These are phyloP conservation scores for Yamadazyma laniorum DNA, from an alignment of 805 yeast species.

Conservation along the genomic window DNA sequence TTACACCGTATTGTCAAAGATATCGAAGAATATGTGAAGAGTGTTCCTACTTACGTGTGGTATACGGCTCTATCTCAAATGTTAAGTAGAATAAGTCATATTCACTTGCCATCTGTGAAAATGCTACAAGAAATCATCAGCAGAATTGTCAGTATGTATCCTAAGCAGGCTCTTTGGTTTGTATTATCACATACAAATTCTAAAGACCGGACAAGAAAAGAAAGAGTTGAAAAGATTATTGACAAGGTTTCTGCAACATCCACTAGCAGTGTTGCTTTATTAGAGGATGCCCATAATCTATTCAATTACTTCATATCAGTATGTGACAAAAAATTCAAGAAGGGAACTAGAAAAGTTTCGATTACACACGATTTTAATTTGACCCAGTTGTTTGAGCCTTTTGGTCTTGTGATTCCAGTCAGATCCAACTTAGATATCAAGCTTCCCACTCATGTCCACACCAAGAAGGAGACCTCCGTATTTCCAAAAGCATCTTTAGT, in stretches of 20 bases:
- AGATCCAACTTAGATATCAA: slow-evolving; percentile 65
- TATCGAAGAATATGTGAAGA: slow-evolving; percentile 42
- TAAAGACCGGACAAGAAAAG: slow-evolving; percentile 28
- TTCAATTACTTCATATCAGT: slow-evolving; percentile 44
- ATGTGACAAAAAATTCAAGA: slow-evolving; percentile 40
- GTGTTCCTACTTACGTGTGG: slow-evolving; percentile 59
- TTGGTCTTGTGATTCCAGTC: slow-evolving; percentile 68
- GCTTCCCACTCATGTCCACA: slow-evolving; percentile 52
- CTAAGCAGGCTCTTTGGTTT: slow-evolving; percentile 84
- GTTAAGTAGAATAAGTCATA: slow-evolving; percentile 72
- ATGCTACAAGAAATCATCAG: slow-evolving; percentile 58
- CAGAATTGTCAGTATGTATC: slow-evolving; percentile 61
- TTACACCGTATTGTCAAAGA: slow-evolving; percentile 49
- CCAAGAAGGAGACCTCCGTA: slow-evolving; percentile 41
- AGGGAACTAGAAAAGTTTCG: slow-evolving; percentile 31
- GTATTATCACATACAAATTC: slow-evolving; percentile 71
- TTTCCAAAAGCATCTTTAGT: slow-evolving; percentile 42
- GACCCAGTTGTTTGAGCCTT: slow-evolving; percentile 26
- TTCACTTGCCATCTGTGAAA: slow-evolving; percentile 52
- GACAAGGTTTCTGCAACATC: slow-evolving; percentile 2
- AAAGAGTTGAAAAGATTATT: slow-evolving; percentile 26
- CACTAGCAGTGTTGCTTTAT: slow-evolving; percentile 16
- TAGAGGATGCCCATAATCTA: slow-evolving; percentile 5
- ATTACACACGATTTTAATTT: slow-evolving; percentile 43
- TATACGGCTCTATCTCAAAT: slow-evolving; percentile 84